phyloP scores from a whole-genome alignment of 2,329 filamentous ascomycete species.

The Zarea fungicola region DNA sequence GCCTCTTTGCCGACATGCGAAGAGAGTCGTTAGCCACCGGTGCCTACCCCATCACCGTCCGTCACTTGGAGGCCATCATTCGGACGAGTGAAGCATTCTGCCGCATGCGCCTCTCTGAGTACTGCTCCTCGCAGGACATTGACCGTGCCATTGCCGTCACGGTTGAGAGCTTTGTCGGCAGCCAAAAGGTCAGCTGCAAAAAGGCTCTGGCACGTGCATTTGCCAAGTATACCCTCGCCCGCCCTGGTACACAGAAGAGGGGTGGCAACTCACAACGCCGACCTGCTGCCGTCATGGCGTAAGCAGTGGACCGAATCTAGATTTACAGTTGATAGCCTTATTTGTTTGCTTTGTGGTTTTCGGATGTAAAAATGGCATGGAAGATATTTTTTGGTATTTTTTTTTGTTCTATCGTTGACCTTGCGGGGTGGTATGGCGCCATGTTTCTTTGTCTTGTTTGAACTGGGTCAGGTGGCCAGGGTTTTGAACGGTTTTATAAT shows the following conservation, averaged over 20 bases:
- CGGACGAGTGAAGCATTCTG: slow-evolving; percentile 91
- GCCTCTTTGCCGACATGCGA: slow-evolving; percentile 94
- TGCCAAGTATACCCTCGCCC: slow-evolving; percentile 77
- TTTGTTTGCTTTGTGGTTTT: neutral
- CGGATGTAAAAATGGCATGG: neutral
- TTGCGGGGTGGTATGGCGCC: neutral
- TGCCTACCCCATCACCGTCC: slow-evolving; percentile 95
- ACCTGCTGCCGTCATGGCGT: slow-evolving; percentile 26
- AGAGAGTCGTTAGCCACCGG: slow-evolving; percentile 88
- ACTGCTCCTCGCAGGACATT: slow-evolving; percentile 84
- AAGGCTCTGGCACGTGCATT: slow-evolving; percentile 91
- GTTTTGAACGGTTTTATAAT: neutral
- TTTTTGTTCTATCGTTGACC: neutral
- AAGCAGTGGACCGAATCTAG: neutral
- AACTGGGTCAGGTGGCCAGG: neutral
- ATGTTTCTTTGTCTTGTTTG: neutral
- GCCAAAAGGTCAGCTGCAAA: slow-evolving; percentile 96
- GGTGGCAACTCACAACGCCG: slow-evolving; percentile 18
- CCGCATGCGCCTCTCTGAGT: slow-evolving; percentile 97
- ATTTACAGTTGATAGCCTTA: neutral
- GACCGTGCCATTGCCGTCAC: slow-evolving; percentile 96
- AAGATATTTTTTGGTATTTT: neutral
- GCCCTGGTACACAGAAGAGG: slow-evolving; percentile 35
- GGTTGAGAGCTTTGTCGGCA: slow-evolving; percentile 91
- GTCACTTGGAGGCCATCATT: slow-evolving; percentile 96